Percentiles rank a stretch among this genome's conserved stretches.
phyloP scores from a whole-genome alignment of 164 flowering plant species.

The Sextonia rubra region DNA sequence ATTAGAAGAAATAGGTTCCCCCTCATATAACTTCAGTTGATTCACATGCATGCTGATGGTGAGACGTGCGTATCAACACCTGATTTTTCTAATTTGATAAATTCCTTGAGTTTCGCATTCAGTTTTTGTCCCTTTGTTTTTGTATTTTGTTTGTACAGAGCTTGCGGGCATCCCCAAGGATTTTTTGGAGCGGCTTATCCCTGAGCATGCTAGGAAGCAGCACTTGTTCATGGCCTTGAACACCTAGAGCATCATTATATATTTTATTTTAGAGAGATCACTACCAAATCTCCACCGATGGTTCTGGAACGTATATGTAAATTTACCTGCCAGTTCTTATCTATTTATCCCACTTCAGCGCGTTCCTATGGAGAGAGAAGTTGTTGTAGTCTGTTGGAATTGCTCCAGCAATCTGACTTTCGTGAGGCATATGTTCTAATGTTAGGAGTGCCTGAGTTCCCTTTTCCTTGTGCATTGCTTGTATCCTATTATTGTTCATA shows the following conservation, averaged over 20 bases:
- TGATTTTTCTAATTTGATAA: too few species aligned
- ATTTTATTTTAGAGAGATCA: neutral
- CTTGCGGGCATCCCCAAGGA: constrained; percentile 67
- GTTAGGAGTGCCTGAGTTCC: constrained; percentile 1
- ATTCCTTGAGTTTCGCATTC: neutral
- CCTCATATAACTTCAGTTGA: too few species aligned
- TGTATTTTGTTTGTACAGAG: constrained; percentile 35
- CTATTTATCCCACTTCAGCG: neutral
- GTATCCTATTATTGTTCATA: too few species aligned
- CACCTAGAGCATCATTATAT: constrained; percentile 22
- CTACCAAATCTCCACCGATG: neutral
- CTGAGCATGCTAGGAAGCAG: constrained; percentile 91
- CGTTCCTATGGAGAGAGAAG: neutral
- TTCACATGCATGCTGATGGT: too few species aligned
- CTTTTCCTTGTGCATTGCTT: neutral
- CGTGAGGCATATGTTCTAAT: constrained; percentile 1
- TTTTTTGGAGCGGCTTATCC: constrained; percentile 57
- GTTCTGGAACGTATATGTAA: constrained; percentile 3
- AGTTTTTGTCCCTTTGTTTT: neutral
- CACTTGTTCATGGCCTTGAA: constrained; percentile 90
- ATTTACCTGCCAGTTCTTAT: neutral
- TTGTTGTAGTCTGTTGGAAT: neutral
- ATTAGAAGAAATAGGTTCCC: too few species aligned
- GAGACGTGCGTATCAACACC: too few species aligned
- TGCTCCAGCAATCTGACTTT: neutral